Conservation (phyloP, 208 protist genomes). For the Trypanosomatidae sp. region DNA sequence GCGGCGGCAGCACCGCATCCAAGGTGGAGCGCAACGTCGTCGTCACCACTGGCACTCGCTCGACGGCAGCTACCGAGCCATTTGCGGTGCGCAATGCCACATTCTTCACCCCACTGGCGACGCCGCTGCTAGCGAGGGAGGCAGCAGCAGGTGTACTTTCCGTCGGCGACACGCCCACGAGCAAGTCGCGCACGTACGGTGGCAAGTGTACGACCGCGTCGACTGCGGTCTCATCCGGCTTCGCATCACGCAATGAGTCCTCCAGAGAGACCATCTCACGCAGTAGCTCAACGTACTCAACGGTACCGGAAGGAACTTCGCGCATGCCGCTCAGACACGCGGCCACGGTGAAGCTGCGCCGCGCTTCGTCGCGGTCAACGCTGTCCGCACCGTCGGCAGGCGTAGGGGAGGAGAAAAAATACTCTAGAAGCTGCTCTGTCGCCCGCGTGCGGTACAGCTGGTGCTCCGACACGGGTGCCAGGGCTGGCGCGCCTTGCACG, state of each 20-base stretch:
- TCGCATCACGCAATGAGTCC: neutral
- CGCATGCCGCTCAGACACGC: conserved; percentile 24
- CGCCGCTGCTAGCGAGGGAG: neutral
- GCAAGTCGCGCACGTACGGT: conserved; percentile 16
- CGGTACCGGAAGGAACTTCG: conserved; percentile 14
- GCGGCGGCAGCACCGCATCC: conserved; percentile 42
- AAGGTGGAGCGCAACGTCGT: conserved; percentile 21
- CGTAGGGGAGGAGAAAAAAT: conserved; percentile 7
- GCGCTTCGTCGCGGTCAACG: conserved; percentile 4
- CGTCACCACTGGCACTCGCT: conserved; percentile 20
- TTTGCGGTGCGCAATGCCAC: neutral
- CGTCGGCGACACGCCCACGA: conserved; percentile 1
- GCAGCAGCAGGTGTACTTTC: neutral
- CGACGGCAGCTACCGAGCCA: neutral
- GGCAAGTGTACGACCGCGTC: conserved; percentile 15
- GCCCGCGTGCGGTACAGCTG: conserved; percentile 8
- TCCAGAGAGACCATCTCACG: neutral
- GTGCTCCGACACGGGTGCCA: conserved; percentile 6
- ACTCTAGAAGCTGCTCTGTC: conserved; percentile 16
- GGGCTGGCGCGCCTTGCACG: neutral
- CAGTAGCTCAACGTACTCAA: conserved; percentile 24
- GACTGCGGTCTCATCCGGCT: neutral
- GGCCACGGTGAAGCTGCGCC: conserved; percentile 16
- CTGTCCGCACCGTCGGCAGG: neutral
- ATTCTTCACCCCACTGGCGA: neutral